Percentiles rank a stretch among this genome's conserved stretches.
Conservation (phyloP, 805 yeast genomes). For the Ogataea zsoltii region DNA sequence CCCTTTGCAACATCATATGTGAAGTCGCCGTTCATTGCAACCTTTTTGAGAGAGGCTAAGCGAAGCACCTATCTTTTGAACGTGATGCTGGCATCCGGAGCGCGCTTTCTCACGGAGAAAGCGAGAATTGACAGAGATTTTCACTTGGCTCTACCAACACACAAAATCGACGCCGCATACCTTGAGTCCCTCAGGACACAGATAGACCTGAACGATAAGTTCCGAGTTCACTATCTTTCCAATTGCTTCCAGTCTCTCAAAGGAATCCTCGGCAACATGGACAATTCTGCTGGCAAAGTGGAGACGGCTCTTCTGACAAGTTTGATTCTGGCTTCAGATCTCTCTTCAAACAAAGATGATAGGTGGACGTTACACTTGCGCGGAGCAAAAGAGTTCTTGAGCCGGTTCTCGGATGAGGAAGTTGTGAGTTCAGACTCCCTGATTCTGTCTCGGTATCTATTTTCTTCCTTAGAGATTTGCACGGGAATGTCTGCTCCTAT, state of each 20-base stretch:
- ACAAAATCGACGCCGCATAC: slow-evolving; percentile 9
- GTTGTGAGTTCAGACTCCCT: slow-evolving; percentile 19
- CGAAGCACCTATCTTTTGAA: slow-evolving; percentile 61
- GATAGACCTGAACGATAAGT: slow-evolving; percentile 50
- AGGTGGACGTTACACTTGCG: slow-evolving; percentile 63
- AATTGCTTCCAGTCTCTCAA: slow-evolving; percentile 61
- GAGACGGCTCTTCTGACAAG: slow-evolving; percentile 69
- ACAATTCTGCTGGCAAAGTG: slow-evolving; percentile 45
- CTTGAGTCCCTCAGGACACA: slow-evolving; percentile 17
- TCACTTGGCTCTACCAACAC: slow-evolving; percentile 7
- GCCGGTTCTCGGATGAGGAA: slow-evolving; percentile 38
- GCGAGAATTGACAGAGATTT: slow-evolving; percentile 23
- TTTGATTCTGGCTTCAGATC: slow-evolving; percentile 58
- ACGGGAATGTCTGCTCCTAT: slow-evolving; percentile 52
- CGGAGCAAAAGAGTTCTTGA: slow-evolving; percentile 62
- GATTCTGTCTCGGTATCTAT: slow-evolving; percentile 31
- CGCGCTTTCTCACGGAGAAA: slow-evolving; percentile 42
- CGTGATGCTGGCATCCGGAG: slow-evolving; percentile 72
- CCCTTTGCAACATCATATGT: slow-evolving; percentile 31
- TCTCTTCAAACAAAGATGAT: slow-evolving; percentile 52
- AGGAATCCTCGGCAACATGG: slow-evolving; percentile 40
- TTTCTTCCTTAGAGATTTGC: slow-evolving; percentile 51
- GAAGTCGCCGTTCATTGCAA: slow-evolving; percentile 28
- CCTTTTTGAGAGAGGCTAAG: slow-evolving; percentile 27
- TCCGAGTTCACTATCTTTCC: slow-evolving; percentile 58